Base-by-base conservation (phyloP, 257 asterid genomes). In the Ballota nigra region DNA sequence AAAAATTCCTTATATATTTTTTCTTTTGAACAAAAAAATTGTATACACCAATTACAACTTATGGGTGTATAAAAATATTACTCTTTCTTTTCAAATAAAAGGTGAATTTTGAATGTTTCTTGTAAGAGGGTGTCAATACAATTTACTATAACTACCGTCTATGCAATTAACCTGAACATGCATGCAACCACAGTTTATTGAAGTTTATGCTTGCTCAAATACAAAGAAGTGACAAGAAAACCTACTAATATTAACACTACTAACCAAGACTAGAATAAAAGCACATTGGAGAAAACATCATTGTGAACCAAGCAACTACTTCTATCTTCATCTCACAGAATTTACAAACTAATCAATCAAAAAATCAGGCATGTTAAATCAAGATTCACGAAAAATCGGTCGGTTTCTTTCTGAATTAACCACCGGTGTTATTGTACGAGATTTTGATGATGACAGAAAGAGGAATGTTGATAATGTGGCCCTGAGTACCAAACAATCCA, bases 391-490 rank as follows among this genome's bases (percentile, higher is more conserved):
- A 33, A 43, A 45, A 19, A 68, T 28, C 63, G 53, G 15, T 23
- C 15, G 28, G 63, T 45, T n/a, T 67, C 9, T 6, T 41, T 41
- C 51, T 0, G 55, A 12, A 72, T 86, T 83, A 92, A 36, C 77
- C 81, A 71, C 79, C 82, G 53, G 89, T 83, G 22, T 66, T 72
- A 75, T 84, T 83, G 79, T 80, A 82, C 33, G 86, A 82, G 64
- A 79, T 75, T 74, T 89, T 95, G 72, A 81, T 59, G 38, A 95
- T 77, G 52, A 95, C 93, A 20, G 99, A 87, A 47, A 95, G 63
- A 29, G 99, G 98, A 75, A 95, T 82, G 74, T 85, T 89, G 56
- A 88, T 80, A 43, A 79, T 53, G 77, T 92, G 99, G 55, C 98
- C 98, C 63, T 75, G 83, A 41, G 79, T 80, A 9, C 99, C 98